phyloP scores from a whole-genome alignment of 2,329 filamentous ascomycete genomes.

The Xylaria sp. region DNA sequence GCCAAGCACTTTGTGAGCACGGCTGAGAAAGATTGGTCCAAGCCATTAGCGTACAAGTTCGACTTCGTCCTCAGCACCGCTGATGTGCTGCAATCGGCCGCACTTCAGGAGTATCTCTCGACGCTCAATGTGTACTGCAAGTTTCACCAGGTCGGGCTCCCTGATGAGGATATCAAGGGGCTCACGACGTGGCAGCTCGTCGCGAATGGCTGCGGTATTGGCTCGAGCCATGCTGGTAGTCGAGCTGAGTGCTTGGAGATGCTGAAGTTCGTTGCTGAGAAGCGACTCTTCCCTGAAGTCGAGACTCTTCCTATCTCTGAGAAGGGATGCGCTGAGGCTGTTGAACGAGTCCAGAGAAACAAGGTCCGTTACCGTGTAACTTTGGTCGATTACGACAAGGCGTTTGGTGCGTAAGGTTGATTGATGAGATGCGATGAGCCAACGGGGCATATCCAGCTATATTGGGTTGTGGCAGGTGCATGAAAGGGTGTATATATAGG shows the following conservation, averaged over 20 bases:
- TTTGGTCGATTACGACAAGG: conserved; percentile 62
- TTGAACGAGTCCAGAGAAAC: conserved; percentile 63
- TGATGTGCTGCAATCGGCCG: conserved; percentile 48
- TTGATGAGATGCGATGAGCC: no score
- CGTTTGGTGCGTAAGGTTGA: conserved; percentile 41
- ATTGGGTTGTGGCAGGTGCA: no score
- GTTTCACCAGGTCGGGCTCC: conserved; percentile 55
- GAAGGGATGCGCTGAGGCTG: conserved; percentile 62
- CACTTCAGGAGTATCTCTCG: conserved; percentile 47
- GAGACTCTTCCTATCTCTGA: conserved; percentile 61
- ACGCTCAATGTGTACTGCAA: conserved; percentile 48
- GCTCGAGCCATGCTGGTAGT: conserved; percentile 55
- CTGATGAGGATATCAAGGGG: conserved; percentile 44
- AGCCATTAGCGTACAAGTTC: conserved; percentile 46
- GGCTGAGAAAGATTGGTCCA: conserved; percentile 51
- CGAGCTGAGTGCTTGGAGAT: conserved; percentile 54
- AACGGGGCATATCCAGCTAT: no score
- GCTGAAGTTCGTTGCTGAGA: conserved; percentile 54
- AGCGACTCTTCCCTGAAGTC: conserved; percentile 43
- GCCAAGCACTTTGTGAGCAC: conserved; percentile 50
- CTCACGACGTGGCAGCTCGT: conserved; percentile 40
- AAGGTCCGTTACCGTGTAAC: conserved; percentile 70
- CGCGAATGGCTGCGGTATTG: conserved; percentile 35
- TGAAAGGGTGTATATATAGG: no score
- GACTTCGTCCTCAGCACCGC: conserved; percentile 48